Percentiles rank a stretch among this genome's conserved stretches.
Conservation (phyloP, 2,329 filamentous ascomycete species). For the Hyphodiscus sp. region DNA sequence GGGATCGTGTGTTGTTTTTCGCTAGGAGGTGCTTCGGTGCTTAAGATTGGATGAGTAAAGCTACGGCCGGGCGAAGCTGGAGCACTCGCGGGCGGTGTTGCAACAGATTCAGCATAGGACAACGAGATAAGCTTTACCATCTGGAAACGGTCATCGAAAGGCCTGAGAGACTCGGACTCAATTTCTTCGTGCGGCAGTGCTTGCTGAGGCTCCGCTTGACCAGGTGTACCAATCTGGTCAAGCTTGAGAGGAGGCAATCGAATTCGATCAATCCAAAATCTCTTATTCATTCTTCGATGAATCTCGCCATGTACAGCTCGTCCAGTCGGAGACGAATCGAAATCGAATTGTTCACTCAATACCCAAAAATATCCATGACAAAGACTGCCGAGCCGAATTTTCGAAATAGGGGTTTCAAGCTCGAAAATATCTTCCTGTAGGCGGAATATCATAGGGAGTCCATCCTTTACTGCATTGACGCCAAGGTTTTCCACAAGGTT, state of each 20-base stretch:
- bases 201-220: conserved; percentile 39
- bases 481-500: conserved; percentile 72
- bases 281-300: conserved; percentile 61
- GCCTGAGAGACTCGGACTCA: conserved; percentile 58
- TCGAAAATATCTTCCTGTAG: conserved; percentile 78
- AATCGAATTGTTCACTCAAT: conserved; percentile 68
- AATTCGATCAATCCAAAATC: conserved; percentile 74
- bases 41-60: conserved; percentile 56
- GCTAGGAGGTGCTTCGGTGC: conserved; percentile 36
- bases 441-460: conserved; percentile 81
- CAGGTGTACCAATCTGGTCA: conserved; percentile 52
- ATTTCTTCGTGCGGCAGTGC: conserved; percentile 41
- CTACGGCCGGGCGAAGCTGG: conserved; percentile 61
- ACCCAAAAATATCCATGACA: conserved; percentile 88
- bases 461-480: conserved; percentile 71
- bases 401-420: conserved; percentile 58
- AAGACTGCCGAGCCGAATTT: conserved; percentile 74
- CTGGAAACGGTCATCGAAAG: conserved; percentile 66
- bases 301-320: conserved; percentile 71
- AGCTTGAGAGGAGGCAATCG: conserved; percentile 61
- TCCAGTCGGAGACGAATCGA: conserved; percentile 64
- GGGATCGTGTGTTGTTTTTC: conserved; percentile 54
- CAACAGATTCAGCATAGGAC: conserved; percentile 57
- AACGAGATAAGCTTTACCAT: conserved; percentile 70
- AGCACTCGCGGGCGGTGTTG: conserved; percentile 64